Percentiles rank a stretch among this genome's conserved stretches.
Conservation (phyloP, 768 basidiomycete species). For the Mrakia blollopis region DNA sequence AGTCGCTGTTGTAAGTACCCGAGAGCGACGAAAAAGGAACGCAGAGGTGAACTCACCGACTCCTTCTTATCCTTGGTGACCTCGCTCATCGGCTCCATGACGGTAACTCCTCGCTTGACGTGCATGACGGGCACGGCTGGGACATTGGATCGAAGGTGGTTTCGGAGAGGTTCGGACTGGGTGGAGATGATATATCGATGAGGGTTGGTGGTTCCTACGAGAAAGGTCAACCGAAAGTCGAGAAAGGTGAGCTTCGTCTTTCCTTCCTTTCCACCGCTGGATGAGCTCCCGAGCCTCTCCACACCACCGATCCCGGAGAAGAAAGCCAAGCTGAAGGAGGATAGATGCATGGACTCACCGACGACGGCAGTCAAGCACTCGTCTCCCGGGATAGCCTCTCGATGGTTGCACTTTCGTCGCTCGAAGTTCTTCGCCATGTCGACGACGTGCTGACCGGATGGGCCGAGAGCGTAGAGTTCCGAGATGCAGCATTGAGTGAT, state of each 20-base stretch:
- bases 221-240: background rate
- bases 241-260: constrained; percentile 39
- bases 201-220: constrained; percentile 58
- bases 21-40: background rate
- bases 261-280: background rate
- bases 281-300: background rate
- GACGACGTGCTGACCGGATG: constrained; percentile 63
- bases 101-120: constrained; percentile 75
- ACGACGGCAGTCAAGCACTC: constrained; percentile 78
- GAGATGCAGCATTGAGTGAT: constrained; percentile 98
- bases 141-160: constrained; percentile 57
- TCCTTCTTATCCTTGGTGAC: constrained; percentile 67
- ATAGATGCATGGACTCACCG: constrained; percentile 52
- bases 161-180: constrained; percentile 69
- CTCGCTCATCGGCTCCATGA: constrained; percentile 84
- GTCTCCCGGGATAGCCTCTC: constrained; percentile 73
- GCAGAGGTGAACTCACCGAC: constrained; percentile 45
- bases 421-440: constrained; percentile 92
- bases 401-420: constrained; percentile 89
- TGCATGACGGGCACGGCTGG: constrained; percentile 87
- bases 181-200: constrained; percentile 88
- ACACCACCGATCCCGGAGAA: background rate
- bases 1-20: too few species aligned
- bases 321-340: background rate
- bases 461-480: constrained; percentile 81